Evolutionary conservation across 257 asterid species (phyloP).

Genomic region (Thymus quinquecostatus): DNA sequence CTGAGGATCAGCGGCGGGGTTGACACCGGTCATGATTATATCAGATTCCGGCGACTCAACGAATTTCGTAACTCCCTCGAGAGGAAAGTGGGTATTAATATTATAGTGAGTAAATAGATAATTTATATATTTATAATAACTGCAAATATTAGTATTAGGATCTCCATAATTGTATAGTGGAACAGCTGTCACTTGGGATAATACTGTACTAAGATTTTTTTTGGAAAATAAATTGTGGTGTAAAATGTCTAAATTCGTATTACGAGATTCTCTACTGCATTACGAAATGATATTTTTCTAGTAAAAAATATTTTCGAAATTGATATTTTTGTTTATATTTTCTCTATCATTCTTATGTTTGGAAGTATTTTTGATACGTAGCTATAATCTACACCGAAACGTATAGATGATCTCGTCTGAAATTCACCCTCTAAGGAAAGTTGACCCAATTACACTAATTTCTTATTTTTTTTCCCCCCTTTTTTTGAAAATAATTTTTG

Average conservation of each 20-base stretch:
- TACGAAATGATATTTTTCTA: too few relatives aligned
- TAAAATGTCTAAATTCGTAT: background rate
- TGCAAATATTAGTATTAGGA: background rate
- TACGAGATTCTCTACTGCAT: too few relatives aligned
- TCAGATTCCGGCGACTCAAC: background rate
- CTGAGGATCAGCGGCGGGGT: constrained; percentile 12
- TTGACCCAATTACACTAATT: background rate
- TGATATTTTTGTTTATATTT: too few relatives aligned
- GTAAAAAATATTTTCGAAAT: too few relatives aligned
- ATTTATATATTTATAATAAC: background rate
- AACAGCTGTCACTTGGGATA: background rate
- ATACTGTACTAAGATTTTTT: background rate
- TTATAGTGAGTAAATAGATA: background rate
- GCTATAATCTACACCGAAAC: too few relatives aligned
- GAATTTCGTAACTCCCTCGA: background rate
- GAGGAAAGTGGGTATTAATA: background rate
- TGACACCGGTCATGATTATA: constrained; percentile 27
- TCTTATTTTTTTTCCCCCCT: background rate
- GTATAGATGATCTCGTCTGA: too few relatives aligned
- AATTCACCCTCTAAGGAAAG: background rate
- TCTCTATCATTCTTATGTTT: too few relatives aligned
- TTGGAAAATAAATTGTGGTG: background rate
- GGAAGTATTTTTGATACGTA: too few relatives aligned
- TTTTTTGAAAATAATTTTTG: too few relatives aligned
- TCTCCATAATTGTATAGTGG: background rate